A percentile compares a stretch with the other conserved stretches of the same genome.
These are phyloP conservation scores for Skeletonema potamos DNA, from an alignment of 108 stramenopile genomes.

Conservation along the genomic window DNA sequence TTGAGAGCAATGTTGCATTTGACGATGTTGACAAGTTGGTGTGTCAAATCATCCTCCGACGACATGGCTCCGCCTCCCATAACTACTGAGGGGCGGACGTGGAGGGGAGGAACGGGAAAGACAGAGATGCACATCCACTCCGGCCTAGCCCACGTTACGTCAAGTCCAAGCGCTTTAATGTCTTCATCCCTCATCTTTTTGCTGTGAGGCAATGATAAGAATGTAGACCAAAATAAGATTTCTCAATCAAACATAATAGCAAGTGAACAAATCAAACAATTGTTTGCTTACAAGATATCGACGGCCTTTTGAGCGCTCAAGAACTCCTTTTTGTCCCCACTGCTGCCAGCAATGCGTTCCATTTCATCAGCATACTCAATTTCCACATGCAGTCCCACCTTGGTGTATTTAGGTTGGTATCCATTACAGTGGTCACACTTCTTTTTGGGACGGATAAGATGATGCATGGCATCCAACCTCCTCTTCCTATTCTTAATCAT, in stretches of 20 bases:
- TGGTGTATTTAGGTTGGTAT: conserved; percentile 81
- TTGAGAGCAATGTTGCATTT: conserved; percentile 93
- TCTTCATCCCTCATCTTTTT: conserved; percentile 94
- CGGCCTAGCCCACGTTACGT: conserved; percentile 91
- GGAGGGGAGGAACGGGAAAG: conserved; percentile 96
- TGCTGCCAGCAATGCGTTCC: conserved; percentile 59
- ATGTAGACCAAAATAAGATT: conserved; percentile 1
- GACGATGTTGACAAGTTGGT: conserved; percentile 95
- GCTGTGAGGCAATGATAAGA: conserved; percentile 16
- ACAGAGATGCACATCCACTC: conserved; percentile 97
- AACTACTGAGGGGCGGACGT: conserved; percentile 95
- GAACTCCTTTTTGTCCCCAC: conserved; percentile 92
- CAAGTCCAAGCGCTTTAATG: conserved; percentile 85
- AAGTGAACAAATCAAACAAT: background rate
- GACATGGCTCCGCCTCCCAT: conserved; percentile 74
- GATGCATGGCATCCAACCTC: conserved; percentile 86
- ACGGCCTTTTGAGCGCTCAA: conserved; percentile 85
- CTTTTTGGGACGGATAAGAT: conserved; percentile 80
- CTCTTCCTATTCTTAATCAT: conserved; percentile 63
- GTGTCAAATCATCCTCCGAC: conserved; percentile 97
- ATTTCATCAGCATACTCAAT: conserved; percentile 83
- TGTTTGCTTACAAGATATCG: conserved; percentile 72
- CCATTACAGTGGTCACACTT: conserved; percentile 91
- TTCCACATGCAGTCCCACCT: conserved; percentile 85
- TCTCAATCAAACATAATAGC: background rate